Percentiles rank a stretch among this genome's conserved stretches.
Conservation (phyloP, 2,329 filamentous ascomycete genomes). For the Phialocephala subalpina region DNA sequence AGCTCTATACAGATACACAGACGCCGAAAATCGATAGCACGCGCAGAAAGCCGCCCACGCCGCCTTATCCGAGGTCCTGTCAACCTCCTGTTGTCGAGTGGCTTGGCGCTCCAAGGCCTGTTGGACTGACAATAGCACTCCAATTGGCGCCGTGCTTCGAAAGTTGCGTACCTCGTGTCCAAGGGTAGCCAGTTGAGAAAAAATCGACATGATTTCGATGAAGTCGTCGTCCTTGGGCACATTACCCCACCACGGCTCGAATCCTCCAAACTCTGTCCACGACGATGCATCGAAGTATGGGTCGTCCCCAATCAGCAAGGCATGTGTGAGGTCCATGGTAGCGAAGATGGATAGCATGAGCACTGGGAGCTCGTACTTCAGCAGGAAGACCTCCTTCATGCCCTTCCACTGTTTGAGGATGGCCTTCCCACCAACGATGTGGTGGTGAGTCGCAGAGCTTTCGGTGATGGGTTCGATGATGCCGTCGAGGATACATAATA, state of each 20-base stretch:
- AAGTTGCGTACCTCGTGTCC: slow-evolving; percentile 43
- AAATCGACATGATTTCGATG: slow-evolving; percentile 44
- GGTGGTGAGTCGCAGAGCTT: slow-evolving; percentile 37
- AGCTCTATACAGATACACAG: slow-evolving; percentile 53
- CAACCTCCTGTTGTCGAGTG: slow-evolving; percentile 27
- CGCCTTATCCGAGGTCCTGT: slow-evolving; percentile 30
- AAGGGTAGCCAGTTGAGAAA: slow-evolving; percentile 44
- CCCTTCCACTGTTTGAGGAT: slow-evolving; percentile 41
- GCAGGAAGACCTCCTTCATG: slow-evolving; percentile 33
- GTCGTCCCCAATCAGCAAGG: slow-evolving; percentile 48
- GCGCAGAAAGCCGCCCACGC: slow-evolving; percentile 51
- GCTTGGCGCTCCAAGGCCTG: slow-evolving; percentile 38
- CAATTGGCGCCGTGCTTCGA: slow-evolving; percentile 34
- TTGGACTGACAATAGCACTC: slow-evolving; percentile 38
- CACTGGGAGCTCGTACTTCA: slow-evolving; percentile 40
- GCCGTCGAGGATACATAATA: slow-evolving; percentile 50
- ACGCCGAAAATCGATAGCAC: slow-evolving; percentile 42
- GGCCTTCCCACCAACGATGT: slow-evolving; percentile 40
- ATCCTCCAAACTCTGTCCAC: slow-evolving; percentile 50
- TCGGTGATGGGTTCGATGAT: slow-evolving; percentile 41
- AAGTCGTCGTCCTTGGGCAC: slow-evolving; percentile 42
- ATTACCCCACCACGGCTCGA: slow-evolving; percentile 52
- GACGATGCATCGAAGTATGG: slow-evolving; percentile 48
- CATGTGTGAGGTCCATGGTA: slow-evolving; percentile 52
- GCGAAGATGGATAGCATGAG: slow-evolving; percentile 54